Conservation (phyloP, 1,284 basidiomycete species). For the Ustilago esculenta region DNA sequence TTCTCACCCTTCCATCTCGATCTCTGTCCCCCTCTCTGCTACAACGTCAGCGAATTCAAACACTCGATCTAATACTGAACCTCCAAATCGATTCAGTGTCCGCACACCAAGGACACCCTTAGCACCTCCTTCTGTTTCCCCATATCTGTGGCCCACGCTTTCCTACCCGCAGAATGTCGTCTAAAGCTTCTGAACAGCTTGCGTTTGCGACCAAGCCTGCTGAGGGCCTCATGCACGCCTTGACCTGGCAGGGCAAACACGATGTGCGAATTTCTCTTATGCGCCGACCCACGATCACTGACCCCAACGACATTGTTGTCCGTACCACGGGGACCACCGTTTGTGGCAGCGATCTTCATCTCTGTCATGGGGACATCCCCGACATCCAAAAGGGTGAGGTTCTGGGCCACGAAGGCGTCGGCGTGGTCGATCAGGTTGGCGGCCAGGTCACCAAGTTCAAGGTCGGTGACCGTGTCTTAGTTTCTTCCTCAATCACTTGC, state of each 20-base stretch:
- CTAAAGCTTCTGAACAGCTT: slow-evolving; percentile 4
- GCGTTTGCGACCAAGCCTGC: slow-evolving; percentile 33
- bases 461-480: slow-evolving; percentile 68
- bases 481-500: slow-evolving; percentile 81
- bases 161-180: not conserved
- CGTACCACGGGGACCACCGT: slow-evolving; percentile 78
- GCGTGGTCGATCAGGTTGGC: slow-evolving; percentile 57
- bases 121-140: too few relatives aligned
- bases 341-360: slow-evolving; percentile 70
- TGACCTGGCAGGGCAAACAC: slow-evolving; percentile 76
- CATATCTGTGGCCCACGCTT: too few relatives aligned
- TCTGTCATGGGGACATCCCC: slow-evolving; percentile 70
- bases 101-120: too few relatives aligned
- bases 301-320: slow-evolving; percentile 75
- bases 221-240: slow-evolving; percentile 68
- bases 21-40: too few relatives aligned
- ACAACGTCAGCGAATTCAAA: too few relatives aligned
- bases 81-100: not conserved
- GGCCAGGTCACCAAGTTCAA: slow-evolving; percentile 43
- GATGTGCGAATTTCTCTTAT: slow-evolving; percentile 66
- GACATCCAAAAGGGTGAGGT: slow-evolving; percentile 77
- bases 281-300: slow-evolving; percentile 75
- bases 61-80: not conserved
- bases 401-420: slow-evolving; percentile 61
- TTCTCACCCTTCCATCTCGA: too few relatives aligned